These are phyloP conservation scores for Amanita brunnescens DNA, from an alignment of 768 basidiomycete genomes.

Conservation along the genomic window DNA sequence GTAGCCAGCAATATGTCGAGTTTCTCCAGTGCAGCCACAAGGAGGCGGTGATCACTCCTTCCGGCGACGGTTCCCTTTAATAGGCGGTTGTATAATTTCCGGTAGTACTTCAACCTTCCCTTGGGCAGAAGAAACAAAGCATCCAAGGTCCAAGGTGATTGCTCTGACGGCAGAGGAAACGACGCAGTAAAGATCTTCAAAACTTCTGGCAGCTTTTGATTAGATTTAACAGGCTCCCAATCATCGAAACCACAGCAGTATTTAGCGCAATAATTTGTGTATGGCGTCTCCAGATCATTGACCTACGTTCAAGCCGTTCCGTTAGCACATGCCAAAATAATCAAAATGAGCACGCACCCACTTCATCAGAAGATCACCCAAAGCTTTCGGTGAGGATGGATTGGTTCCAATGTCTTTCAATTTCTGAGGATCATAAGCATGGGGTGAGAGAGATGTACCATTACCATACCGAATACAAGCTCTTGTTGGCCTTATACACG, in stretches of 20 bases:
- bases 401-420: conserved; percentile 89
- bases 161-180: conserved; percentile 48
- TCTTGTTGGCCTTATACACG: conserved; percentile 87
- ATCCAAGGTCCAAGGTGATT: conserved; percentile 74
- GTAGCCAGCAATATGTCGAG: conserved; percentile 65
- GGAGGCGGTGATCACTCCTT: conserved; percentile 74
- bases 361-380: conserved; percentile 93
- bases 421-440: conserved; percentile 47
- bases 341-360: conserved; percentile 57
- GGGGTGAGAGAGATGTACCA: conserved; percentile 3
- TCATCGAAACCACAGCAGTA: conserved; percentile 73
- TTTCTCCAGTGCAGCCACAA: conserved; percentile 73
- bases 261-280: conserved; percentile 68
- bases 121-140: conserved; percentile 82
- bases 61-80: conserved; percentile 83
- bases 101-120: conserved; percentile 82
- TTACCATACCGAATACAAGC: conserved; percentile 57
- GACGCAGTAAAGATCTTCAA: conserved; percentile 60
- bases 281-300: conserved; percentile 83
- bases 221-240: conserved; percentile 75
- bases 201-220: conserved; percentile 59
- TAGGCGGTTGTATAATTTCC: conserved; percentile 78
- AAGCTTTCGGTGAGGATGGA: conserved; percentile 86
- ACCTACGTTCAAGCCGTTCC: conserved; percentile 58
- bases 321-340: conserved; percentile 1